phyloP scores from a whole-genome alignment of 768 basidiomycete species.

The Mrakia gelida region DNA sequence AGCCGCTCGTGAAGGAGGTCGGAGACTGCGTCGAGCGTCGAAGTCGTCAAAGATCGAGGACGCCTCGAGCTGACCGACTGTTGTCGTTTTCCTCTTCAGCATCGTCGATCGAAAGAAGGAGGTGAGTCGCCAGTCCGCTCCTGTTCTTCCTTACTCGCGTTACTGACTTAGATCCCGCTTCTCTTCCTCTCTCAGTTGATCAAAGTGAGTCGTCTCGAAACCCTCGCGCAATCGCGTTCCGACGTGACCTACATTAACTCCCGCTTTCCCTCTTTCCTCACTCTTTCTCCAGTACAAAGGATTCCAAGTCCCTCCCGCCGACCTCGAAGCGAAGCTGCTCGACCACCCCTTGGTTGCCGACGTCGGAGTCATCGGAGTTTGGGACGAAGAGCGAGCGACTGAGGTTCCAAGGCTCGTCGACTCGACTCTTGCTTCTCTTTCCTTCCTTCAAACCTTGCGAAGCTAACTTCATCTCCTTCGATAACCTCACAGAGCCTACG shows the following conservation, averaged over 20 bases:
- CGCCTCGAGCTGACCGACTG: background rate
- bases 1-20: background rate
- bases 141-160: too few species aligned
- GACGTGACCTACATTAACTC: too few species aligned
- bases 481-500: slow-evolving; percentile 42
- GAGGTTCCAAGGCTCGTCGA: slow-evolving; percentile 76
- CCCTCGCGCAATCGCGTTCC: too few species aligned
- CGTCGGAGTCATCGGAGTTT: slow-evolving; percentile 72
- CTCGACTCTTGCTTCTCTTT: slow-evolving; percentile 37
- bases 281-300: slow-evolving; percentile 44
- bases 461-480: background rate
- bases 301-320: slow-evolving; percentile 71
- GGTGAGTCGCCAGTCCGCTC: too few species aligned
- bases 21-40: background rate
- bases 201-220: background rate
- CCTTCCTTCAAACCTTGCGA: background rate
- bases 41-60: background rate
- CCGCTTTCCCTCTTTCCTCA: background rate
- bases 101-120: slow-evolving; percentile 47
- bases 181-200: background rate
- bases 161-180: too few species aligned
- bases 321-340: slow-evolving; percentile 70
- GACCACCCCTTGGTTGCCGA: slow-evolving; percentile 73
- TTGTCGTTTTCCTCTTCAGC: slow-evolving; percentile 25
- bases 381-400: slow-evolving; percentile 63